Evolutionary conservation across 768 basidiomycete species (phyloP).

Genomic region (Albatrellus ellisii): DNA sequence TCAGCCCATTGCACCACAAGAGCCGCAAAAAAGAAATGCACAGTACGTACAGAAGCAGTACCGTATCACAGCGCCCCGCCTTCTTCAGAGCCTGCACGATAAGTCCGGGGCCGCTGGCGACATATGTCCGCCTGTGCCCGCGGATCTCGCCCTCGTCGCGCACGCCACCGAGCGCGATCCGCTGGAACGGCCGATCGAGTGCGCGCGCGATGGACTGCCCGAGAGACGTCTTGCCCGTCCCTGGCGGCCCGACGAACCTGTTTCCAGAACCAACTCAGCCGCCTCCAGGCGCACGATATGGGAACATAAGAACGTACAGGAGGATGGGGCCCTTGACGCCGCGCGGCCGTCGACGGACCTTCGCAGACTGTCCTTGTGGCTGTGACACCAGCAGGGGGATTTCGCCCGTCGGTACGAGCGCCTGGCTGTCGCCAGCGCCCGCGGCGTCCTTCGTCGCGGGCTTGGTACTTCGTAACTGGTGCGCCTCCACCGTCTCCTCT

Average conservation of each 20-base stretch:
- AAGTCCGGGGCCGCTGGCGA: conserved; percentile 75
- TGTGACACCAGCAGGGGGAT: conserved; percentile 6
- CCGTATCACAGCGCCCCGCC: conserved; percentile 67
- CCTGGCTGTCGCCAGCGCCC: conserved; percentile 8
- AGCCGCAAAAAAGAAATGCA: background rate
- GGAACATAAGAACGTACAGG: conserved; percentile 28
- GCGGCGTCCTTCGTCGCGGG: conserved; percentile 12
- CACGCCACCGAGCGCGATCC: conserved; percentile 86
- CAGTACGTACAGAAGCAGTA: conserved; percentile 47
- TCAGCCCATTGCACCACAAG: background rate
- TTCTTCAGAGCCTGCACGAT: conserved; percentile 83
- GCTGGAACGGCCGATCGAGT: conserved; percentile 75
- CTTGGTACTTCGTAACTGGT: no score
- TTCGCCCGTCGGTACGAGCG: conserved; percentile 9
- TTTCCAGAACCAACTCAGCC: background rate
- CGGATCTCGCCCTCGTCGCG: conserved; percentile 84
- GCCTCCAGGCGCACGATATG: background rate
- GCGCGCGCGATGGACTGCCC: conserved; percentile 82
- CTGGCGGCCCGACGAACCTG: conserved; percentile 84
- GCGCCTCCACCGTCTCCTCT: conserved; percentile 4
- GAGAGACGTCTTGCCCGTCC: conserved; percentile 84
- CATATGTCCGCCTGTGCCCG: conserved; percentile 76
- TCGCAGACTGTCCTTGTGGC: conserved; percentile 3
- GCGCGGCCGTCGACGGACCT: conserved; percentile 18
- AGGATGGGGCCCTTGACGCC: conserved; percentile 60